These are phyloP conservation scores for Podospora anserina DNA, from an alignment of 495 filamentous ascomycete species.

Conservation along the genomic window DNA sequence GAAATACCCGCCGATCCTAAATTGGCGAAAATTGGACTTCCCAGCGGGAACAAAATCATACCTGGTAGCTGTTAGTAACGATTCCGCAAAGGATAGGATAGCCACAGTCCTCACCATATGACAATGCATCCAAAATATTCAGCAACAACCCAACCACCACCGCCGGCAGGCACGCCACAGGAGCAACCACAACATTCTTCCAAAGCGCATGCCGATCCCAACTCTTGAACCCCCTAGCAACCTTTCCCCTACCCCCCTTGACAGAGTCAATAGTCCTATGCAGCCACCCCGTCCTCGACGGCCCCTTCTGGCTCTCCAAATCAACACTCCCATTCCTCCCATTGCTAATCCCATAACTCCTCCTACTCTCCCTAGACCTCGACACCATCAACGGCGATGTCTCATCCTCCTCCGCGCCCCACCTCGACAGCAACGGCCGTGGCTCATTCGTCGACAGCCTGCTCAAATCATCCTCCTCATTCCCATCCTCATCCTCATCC, in stretches of 20 bases:
- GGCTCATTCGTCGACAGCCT: conserved; percentile 6
- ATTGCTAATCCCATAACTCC: conserved; percentile 24
- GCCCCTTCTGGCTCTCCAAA: conserved; percentile 42
- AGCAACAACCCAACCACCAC: conserved; percentile 85
- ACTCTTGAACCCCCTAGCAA: conserved; percentile 18
- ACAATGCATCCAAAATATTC: conserved; percentile 90
- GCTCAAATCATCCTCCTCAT: conserved; percentile 19
- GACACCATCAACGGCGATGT: conserved; percentile 37
- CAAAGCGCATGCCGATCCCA: conserved; percentile 69
- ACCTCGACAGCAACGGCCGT: conserved; percentile 7
- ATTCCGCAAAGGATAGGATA: not conserved
- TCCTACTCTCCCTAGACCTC: conserved; percentile 26
- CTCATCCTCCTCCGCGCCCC: conserved; percentile 32
- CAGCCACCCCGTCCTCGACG: conserved; percentile 20
- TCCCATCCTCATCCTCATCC: not conserved
- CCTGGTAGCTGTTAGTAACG: conserved; percentile 38
- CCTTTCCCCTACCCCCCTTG: conserved; percentile 10
- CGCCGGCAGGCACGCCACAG: conserved; percentile 69
- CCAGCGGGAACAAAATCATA: conserved; percentile 93
- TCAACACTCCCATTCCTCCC: conserved; percentile 31
- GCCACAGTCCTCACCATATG: conserved; percentile 63
- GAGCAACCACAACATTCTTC: conserved; percentile 60
- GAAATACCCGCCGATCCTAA: conserved; percentile 92
- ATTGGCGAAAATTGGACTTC: conserved; percentile 73
- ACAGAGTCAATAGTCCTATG: conserved; percentile 11